Conservation (phyloP, 108 stramenopile genomes). For the Cyclostephanos tholiformis region DNA sequence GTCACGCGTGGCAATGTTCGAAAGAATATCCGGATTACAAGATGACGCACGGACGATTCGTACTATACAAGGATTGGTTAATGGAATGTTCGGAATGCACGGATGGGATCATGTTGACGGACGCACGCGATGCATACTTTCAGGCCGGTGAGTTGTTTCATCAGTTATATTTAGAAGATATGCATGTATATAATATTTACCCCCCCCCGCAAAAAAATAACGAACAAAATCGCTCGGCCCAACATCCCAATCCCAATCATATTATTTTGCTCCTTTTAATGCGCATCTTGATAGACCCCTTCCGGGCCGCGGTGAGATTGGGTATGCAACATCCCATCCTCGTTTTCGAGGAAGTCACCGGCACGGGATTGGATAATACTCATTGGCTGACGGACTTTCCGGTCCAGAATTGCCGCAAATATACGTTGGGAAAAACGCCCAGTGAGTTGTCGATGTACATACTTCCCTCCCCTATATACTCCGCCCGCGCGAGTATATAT, state of each 20-base stretch:
- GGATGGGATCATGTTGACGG: constrained; percentile 70
- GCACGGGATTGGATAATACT: constrained; percentile 45
- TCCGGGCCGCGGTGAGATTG: constrained; percentile 53
- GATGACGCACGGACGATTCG: constrained; percentile 68
- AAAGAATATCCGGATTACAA: constrained; percentile 54
- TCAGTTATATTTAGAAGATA: not conserved
- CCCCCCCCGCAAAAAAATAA: no score
- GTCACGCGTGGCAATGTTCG: not conserved
- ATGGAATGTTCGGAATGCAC: constrained; percentile 65
- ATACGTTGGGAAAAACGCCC: constrained; percentile 15
- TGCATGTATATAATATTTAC: not conserved
- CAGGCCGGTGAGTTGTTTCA: constrained; percentile 28
- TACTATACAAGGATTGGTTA: constrained; percentile 62
- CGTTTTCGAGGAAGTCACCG: constrained; percentile 59
- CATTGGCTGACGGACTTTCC: constrained; percentile 64
- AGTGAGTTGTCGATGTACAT: not conserved
- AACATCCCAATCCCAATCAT: no score
- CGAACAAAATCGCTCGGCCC: no score
- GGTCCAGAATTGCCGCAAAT: constrained; percentile 22
- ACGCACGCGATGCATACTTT: constrained; percentile 70
- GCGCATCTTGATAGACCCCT: no score
- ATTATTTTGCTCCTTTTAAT: no score
- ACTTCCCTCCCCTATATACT: no score
- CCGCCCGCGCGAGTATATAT: no score
- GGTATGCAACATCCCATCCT: constrained; percentile 46